Evolutionary conservation across 1,284 basidiomycete genomes (phyloP).

Genomic region (Nidula niveotomentosa): DNA sequence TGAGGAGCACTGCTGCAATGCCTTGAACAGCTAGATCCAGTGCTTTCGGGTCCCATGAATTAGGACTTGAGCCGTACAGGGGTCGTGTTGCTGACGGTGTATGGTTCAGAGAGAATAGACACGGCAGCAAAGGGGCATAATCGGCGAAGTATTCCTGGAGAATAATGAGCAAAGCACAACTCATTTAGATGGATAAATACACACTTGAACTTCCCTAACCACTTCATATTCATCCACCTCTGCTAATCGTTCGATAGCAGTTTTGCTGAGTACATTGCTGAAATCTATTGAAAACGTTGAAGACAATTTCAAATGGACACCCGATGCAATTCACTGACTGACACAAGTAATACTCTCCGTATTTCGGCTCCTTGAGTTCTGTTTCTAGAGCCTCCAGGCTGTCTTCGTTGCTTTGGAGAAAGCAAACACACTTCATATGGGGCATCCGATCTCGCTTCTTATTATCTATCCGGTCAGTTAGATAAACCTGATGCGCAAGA

Average conservation of each 20-base stretch:
- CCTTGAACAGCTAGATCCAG: slow-evolving; percentile 82
- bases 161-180: slow-evolving; percentile 4
- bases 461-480: slow-evolving; percentile 98
- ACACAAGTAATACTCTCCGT: slow-evolving; percentile 98
- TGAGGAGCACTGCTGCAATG: slow-evolving; percentile 87
- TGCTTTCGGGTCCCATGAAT: slow-evolving; percentile 71
- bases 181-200: slow-evolving; percentile 15
- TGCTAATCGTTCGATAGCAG: slow-evolving; percentile 90
- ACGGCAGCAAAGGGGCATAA: slow-evolving; percentile 86
- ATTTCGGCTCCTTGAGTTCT: slow-evolving; percentile 89
- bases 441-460: slow-evolving; percentile 85
- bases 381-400: slow-evolving; percentile 82
- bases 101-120: slow-evolving; percentile 88
- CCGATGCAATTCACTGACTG: slow-evolving; percentile 68
- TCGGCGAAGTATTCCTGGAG: slow-evolving; percentile 91
- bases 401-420: slow-evolving; percentile 80
- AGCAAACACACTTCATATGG: slow-evolving; percentile 97
- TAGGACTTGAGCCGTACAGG: slow-evolving; percentile 69
- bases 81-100: slow-evolving; percentile 61
- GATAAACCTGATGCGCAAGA: slow-evolving; percentile 95
- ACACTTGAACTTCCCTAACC: slow-evolving; percentile 93
- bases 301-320: slow-evolving; percentile 11
- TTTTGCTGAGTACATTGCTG: slow-evolving; percentile 91
- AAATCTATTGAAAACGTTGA: slow-evolving; percentile 65
- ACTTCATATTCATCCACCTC: slow-evolving; percentile 96